Evolutionary conservation across 352 stramenopile species (phyloP).

Genomic region (Phytophthora chlamydospora): DNA sequence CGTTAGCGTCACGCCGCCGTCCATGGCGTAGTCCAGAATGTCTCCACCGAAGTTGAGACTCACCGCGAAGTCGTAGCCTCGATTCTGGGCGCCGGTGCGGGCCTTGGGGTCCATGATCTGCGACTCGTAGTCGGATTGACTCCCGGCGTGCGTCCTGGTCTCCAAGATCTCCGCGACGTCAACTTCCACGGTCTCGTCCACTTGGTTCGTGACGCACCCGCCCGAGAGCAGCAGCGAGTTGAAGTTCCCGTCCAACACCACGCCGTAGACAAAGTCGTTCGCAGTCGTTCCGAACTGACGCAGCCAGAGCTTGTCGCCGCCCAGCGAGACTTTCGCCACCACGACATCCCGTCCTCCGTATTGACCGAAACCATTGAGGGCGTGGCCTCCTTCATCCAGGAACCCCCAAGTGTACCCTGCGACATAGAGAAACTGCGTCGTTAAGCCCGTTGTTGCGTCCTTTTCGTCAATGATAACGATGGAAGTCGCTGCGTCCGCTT

Average conservation of each 20-base stretch:
- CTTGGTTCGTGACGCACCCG: constrained; percentile 46
- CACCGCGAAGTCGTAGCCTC: constrained; percentile 60
- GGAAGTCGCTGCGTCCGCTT: constrained; percentile 61
- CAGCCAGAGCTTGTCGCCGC: constrained; percentile 67
- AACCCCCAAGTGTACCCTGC: constrained; percentile 70
- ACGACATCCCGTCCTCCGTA: constrained; percentile 77
- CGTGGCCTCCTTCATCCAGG: constrained; percentile 73
- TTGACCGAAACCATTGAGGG: constrained; percentile 71
- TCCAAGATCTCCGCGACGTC: constrained; percentile 46
- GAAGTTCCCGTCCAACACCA: constrained; percentile 51
- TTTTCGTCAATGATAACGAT: constrained; percentile 63
- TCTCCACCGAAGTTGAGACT: constrained; percentile 60
- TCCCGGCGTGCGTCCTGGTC: constrained; percentile 32
- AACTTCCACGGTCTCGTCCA: constrained; percentile 53
- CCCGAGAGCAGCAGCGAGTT: constrained; percentile 64
- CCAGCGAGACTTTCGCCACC: constrained; percentile 56
- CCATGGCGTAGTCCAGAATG: constrained; percentile 74
- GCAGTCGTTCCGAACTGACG: constrained; percentile 70
- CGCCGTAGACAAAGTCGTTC: constrained; percentile 68
- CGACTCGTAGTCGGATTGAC: constrained; percentile 42
- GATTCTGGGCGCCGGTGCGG: constrained; percentile 21
- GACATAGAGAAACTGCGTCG: constrained; percentile 57
- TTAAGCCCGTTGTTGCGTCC: constrained; percentile 3
- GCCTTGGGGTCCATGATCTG: constrained; percentile 58
- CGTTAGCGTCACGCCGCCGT: constrained; percentile 66